These are phyloP conservation scores for Colletotrichum sp. DNA, from an alignment of 2,329 filamentous ascomycete genomes.

Conservation along the genomic window DNA sequence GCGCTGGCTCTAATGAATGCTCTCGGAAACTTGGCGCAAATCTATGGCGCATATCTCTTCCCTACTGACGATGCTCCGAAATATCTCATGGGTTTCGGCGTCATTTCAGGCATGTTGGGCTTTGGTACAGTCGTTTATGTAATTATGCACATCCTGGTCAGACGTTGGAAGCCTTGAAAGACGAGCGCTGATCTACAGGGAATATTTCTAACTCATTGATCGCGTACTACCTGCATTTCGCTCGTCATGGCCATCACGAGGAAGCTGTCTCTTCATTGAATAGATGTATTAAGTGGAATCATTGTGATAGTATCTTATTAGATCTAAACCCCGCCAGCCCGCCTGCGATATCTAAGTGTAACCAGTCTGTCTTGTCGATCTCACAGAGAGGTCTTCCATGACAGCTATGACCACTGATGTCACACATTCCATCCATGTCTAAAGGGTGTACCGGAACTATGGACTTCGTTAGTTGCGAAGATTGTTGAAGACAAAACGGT, in stretches of 20 bases:
- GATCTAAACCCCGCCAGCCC: background rate
- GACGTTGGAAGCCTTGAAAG: background rate
- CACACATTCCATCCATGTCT: background rate
- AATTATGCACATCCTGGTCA: background rate
- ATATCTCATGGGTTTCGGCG: slow-evolving; percentile 46
- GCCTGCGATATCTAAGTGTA: background rate
- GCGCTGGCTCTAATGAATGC: slow-evolving; percentile 56
- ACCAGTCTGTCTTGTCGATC: background rate
- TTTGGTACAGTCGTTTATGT: background rate
- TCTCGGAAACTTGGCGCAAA: slow-evolving; percentile 59
- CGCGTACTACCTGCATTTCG: too few relatives aligned
- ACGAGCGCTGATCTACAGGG: background rate
- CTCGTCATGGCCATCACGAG: background rate
- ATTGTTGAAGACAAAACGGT: fast-evolving
- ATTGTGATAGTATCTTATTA: background rate
- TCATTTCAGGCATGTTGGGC: slow-evolving; percentile 14
- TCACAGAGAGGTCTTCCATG: background rate
- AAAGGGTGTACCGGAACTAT: background rate
- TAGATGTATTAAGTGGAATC: background rate
- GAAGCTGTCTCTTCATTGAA: too few relatives aligned
- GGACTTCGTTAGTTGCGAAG: background rate
- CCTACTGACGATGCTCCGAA: slow-evolving; percentile 52
- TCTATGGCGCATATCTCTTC: slow-evolving; percentile 61
- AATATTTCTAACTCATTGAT: too few relatives aligned
- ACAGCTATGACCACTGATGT: background rate